Base-by-base conservation (phyloP, 208 protist species). In the Endotrypanum monterogeii region DNA sequence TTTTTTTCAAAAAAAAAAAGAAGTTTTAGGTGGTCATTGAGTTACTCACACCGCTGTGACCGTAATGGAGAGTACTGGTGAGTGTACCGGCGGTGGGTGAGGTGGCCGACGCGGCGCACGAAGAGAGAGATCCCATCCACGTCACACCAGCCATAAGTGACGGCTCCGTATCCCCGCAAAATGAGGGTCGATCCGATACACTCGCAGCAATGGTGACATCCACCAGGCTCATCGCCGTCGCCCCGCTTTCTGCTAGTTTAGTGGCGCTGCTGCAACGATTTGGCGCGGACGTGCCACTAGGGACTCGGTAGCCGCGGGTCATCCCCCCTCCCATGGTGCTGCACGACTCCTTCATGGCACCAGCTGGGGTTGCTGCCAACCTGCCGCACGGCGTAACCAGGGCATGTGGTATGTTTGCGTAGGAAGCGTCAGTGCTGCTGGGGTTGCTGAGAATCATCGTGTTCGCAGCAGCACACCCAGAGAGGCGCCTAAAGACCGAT, bases 131-230 rank as follows among this genome's bases (percentile, higher is more conserved):
- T 1, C 63, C 70, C 30, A 74, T 37, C 76, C 76, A 80, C 20
- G 30, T 50, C 16, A 80, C 76, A 18, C 76, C 76, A 12, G 76
- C 76, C 51, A 51, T 74, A 25, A 80, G 69, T 46, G 76, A 65
- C 69, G 76, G 76, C 54, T 80, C 76, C 25, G 67, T 18, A 12
- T 58, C 69, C 20, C 25, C 69, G 18, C 16, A n/a, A 2, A 70
- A 67, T n/a, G 76, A 71, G 20, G 7, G 50, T 11, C 54, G 61
- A 39, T 60, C 62, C 25, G 68, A 63, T 32, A 32, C 44, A 48
- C 25, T 71, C 20, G 30, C 62, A 28, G 30, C 62, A 3, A 44
- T 52, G 62, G 44, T 57, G 76, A 74, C 63, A 52, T 75, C 56
- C 25, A 74, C n/a, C 16, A 71, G 41, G 44, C 50, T 48, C 6